A percentile compares a stretch with the other conserved stretches of the same genome.
Conservation (phyloP, 2,329 filamentous ascomycete genomes). For the Exophiala oligosperma region DNA sequence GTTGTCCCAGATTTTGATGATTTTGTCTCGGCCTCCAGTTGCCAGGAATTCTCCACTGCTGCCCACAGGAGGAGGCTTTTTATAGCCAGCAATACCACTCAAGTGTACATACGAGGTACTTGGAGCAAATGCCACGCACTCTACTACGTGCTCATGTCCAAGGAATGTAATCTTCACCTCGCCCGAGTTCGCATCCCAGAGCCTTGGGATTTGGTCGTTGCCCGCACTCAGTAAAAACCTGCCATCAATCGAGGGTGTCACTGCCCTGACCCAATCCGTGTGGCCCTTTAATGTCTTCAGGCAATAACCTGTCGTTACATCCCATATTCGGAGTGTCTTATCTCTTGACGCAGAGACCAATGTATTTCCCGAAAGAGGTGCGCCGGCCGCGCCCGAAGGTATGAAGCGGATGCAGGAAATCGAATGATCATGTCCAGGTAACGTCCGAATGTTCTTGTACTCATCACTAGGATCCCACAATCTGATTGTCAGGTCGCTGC, state of each 20-base stretch:
- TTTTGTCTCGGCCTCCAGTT: conserved; percentile 86
- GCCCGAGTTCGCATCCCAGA: conserved; percentile 79
- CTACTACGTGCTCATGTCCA: conserved; percentile 82
- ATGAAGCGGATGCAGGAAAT: conserved; percentile 88
- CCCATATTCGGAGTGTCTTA: conserved; percentile 84
- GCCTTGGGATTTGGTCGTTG: conserved; percentile 74
- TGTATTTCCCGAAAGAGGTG: conserved; percentile 77
- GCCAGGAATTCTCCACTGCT: conserved; percentile 86
- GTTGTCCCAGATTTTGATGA: conserved; percentile 84
- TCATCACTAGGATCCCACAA: conserved; percentile 90
- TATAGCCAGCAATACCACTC: conserved; percentile 74
- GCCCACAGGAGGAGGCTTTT: conserved; percentile 72
- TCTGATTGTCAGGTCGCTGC: conserved; percentile 88
- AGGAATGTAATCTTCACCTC: conserved; percentile 78
- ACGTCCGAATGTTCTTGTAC: conserved; percentile 91
- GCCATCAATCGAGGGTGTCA: conserved; percentile 79
- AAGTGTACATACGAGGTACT: conserved; percentile 75
- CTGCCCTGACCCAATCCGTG: conserved; percentile 86
- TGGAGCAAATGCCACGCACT: conserved; percentile 86
- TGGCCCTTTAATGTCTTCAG: conserved; percentile 87
- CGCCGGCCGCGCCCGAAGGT: conserved; percentile 75
- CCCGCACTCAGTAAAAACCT: conserved; percentile 79
- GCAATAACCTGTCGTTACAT: conserved; percentile 89
- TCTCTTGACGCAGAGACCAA: conserved; percentile 85
- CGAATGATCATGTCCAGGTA: conserved; percentile 89